Conservation (phyloP, 129 eudicot species). For the Arctium minus region DNA sequence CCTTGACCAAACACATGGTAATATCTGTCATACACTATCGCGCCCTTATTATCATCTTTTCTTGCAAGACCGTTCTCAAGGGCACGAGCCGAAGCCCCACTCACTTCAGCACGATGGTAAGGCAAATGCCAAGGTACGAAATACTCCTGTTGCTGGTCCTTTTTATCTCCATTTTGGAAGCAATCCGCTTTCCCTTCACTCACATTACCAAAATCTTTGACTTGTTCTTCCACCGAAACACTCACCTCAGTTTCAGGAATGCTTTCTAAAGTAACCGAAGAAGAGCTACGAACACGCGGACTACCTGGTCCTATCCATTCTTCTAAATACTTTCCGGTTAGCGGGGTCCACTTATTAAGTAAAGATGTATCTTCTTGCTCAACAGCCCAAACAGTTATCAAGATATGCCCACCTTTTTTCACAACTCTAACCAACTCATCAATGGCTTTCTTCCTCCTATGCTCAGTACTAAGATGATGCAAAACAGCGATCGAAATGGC, state of each 20-base stretch:
- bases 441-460: constrained; percentile 78
- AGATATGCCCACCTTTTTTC: constrained; percentile 67
- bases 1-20: constrained; percentile 97
- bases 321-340: constrained; percentile 59
- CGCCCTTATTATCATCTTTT: constrained; percentile 87
- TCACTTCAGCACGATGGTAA: constrained; percentile 88
- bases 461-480: constrained; percentile 85
- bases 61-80: constrained; percentile 77
- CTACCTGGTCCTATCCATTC: constrained; percentile 95
- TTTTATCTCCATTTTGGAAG: constrained; percentile 4
- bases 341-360: constrained; percentile 89
- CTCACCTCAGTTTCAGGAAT: constrained; percentile 71
- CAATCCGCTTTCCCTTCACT: constrained; percentile 12
- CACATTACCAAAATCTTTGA: constrained; percentile 15
- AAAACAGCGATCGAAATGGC: constrained; percentile 93
- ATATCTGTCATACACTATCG: constrained; percentile 88
- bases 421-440: constrained; percentile 80
- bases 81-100: constrained; percentile 79
- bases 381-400: constrained; percentile 98
- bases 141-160: constrained; percentile 69
- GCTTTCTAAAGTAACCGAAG: constrained; percentile 51
- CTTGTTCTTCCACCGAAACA: constrained; percentile 18
- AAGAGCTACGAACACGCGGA: constrained; percentile 51
- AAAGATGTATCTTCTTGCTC: constrained; percentile 83
- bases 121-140: constrained; percentile 99